These are phyloP conservation scores for Hymenoscyphus fraxineus DNA, from an alignment of 2,329 filamentous ascomycete species.

Conservation along the genomic window DNA sequence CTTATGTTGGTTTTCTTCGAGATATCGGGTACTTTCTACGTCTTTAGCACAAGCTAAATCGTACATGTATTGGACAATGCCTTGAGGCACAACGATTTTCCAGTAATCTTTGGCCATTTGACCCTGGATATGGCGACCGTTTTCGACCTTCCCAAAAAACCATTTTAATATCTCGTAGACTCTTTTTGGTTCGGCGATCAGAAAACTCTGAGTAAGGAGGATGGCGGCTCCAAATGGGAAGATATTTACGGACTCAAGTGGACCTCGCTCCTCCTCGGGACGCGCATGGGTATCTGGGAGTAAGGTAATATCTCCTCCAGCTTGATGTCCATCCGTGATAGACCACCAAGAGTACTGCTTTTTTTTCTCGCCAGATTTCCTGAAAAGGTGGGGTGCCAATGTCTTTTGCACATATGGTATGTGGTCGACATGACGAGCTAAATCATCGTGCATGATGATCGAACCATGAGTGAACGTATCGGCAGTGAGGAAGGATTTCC, in stretches of 20 bases:
- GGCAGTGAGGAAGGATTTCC: slow-evolving; percentile 42
- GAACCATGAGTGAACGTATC: slow-evolving; percentile 18
- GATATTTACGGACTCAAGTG: slow-evolving; percentile 39
- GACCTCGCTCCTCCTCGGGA: slow-evolving; percentile 31
- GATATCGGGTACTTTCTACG: slow-evolving; percentile 25
- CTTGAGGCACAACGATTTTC: slow-evolving; percentile 25
- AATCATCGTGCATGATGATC: slow-evolving; percentile 32
- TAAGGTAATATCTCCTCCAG: slow-evolving; percentile 23
- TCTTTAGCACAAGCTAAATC: slow-evolving; percentile 32
- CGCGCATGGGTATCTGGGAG: slow-evolving; percentile 28
- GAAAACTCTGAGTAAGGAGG: slow-evolving; percentile 49
- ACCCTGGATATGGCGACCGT: slow-evolving; percentile 9
- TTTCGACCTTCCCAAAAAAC: slow-evolving; percentile 33
- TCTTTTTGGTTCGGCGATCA: slow-evolving; percentile 43
- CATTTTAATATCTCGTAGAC: slow-evolving; percentile 41
- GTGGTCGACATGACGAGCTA: slow-evolving; percentile 6
- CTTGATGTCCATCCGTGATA: slow-evolving; percentile 23
- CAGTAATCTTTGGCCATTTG: slow-evolving; percentile 16
- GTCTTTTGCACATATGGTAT: slow-evolving; percentile 2
- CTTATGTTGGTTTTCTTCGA: slow-evolving; percentile 21
- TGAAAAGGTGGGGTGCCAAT: slow-evolving; percentile 15
- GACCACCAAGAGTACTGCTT: slow-evolving; percentile 27
- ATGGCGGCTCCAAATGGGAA: slow-evolving; percentile 45
- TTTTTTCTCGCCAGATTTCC: slow-evolving; percentile 17
- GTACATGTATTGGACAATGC: slow-evolving; percentile 28